Base-by-base conservation (phyloP, 2,329 filamentous ascomycete genomes). In the Colletotrichum australisinense region DNA sequence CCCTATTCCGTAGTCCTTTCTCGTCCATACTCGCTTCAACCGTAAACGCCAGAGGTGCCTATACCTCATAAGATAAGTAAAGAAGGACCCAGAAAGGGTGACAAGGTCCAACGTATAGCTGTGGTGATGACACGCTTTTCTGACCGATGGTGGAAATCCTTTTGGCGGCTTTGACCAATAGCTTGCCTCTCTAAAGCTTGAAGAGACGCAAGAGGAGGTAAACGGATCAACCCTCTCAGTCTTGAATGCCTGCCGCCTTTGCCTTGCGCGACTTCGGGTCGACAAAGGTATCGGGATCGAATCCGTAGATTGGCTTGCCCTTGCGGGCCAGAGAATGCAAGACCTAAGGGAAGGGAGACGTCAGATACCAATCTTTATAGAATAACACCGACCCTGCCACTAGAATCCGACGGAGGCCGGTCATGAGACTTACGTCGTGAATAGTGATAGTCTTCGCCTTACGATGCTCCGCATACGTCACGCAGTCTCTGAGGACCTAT, bases 371-470 rank as follows among this genome's bases (percentile, higher is more conserved):
- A 26, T 55, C 46, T 11, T 22, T 4, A 26, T 11, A 32, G 38
- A 7, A 19, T 16, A 42, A 14, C 35, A 6, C 5, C 35, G 35
- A 16, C 35, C 3, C 35, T 16, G 35, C 35, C 35, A 3, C 1
- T 8, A 9, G 22, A 14, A 32, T 5, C 30, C 5, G 57, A 8
- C 5, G n/a, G 32, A 26, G 62, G 67, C 24, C 59, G 6, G 5
- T 4, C 12, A 52, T 19, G 5, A n/a, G 14, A 83, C 87, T 79
- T 78, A 93, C 92, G 75, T 94, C 92, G 0, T 84, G 81, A 0
- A 90, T 84, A 0, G 90, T 93, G 0, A 94, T 85, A 0, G 92
- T 94, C 81, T 93, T 93, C 0, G 88, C 83, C 0, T 84, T 81
- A 0, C 87, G 79, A 62, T 93, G 84, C 11, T 93, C 91, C 0